Evolutionary conservation across 2,329 filamentous ascomycete species (phyloP).

Genomic region (Penicillium glabrum): DNA sequence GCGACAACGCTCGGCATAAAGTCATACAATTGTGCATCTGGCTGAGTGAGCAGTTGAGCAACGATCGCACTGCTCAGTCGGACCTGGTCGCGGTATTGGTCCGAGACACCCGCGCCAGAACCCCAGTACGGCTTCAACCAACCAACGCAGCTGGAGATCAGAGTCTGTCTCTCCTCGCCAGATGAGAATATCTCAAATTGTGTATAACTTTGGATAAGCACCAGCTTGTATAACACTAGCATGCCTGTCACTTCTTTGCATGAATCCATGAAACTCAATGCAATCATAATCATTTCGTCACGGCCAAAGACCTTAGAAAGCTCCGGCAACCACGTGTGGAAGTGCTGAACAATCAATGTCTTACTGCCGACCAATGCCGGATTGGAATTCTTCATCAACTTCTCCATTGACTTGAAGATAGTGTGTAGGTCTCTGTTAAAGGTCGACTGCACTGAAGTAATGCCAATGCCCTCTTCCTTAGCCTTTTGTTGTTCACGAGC

Average conservation of each 20-base stretch:
- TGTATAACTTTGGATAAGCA: conserved; percentile 89
- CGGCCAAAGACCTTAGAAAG: conserved; percentile 72
- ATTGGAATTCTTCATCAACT: conserved; percentile 82
- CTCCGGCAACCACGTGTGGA: conserved; percentile 96
- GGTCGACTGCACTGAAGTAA: conserved; percentile 67
- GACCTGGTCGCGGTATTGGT: conserved; percentile 90
- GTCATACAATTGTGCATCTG: conserved; percentile 78
- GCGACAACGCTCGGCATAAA: conserved; percentile 90
- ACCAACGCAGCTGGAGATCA: conserved; percentile 77
- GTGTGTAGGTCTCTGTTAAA: conserved; percentile 82
- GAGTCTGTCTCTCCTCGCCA: conserved; percentile 70
- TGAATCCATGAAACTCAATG: conserved; percentile 90
- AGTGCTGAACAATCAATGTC: conserved; percentile 91
- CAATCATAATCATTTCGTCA: conserved; percentile 86
- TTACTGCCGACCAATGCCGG: conserved; percentile 90
- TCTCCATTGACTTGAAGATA: conserved; percentile 87
- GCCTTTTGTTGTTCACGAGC: conserved; percentile 79
- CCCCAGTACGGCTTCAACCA: conserved; percentile 98
- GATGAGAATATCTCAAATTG: conserved; percentile 77
- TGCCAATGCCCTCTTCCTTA: conserved; percentile 86
- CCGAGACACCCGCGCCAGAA: conserved; percentile 66
- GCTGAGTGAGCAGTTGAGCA: conserved; percentile 76
- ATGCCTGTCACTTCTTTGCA: conserved; percentile 86
- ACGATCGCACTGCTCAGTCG: conserved; percentile 91
- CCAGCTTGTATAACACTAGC: conserved; percentile 84